Percentiles rank a stretch among this genome's conserved stretches.
Evolutionary conservation across 352 stramenopile species (phyloP).

Genomic region (Phytophthora tubulina): DNA sequence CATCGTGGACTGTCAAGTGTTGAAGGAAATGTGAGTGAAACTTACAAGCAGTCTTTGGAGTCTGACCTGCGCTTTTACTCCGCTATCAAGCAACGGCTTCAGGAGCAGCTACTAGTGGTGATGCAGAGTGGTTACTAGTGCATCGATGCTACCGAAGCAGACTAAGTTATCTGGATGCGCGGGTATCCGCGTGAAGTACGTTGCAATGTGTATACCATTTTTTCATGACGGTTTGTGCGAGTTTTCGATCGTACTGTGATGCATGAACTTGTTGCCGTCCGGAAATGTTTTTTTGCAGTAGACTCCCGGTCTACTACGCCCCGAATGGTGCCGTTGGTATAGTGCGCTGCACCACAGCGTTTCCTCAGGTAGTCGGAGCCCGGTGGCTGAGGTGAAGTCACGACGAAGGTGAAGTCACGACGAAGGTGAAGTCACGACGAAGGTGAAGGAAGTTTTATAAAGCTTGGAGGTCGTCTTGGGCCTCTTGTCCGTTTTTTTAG

Average conservation of each 20-base stretch:
- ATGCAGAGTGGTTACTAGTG: conserved; percentile 73
- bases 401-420: too few species aligned
- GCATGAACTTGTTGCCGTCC: neutral
- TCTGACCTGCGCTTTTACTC: conserved; percentile 75
- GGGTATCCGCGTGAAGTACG: conserved; percentile 15
- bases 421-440: too few species aligned
- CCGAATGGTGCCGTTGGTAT: too few species aligned
- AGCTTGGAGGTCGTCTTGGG: too few species aligned
- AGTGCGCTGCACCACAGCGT: too few species aligned
- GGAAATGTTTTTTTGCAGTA: neutral
- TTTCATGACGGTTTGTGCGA: conserved; percentile 5
- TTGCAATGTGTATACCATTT: conserved; percentile 22
- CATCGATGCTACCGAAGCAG: conserved; percentile 13
- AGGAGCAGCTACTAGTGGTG: conserved; percentile 74
- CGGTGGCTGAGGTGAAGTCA: too few species aligned
- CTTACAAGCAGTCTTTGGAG: conserved; percentile 69
- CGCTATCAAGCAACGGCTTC: conserved; percentile 77
- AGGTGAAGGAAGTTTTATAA: too few species aligned
- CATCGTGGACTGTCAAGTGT: conserved; percentile 57
- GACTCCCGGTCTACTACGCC: too few species aligned
- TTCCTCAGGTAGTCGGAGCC: too few species aligned
- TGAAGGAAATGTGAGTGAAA: conserved; percentile 59
- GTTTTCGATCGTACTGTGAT: conserved; percentile 1
- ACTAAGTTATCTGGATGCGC: conserved; percentile 34
- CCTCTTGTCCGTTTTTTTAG: neutral